These are phyloP conservation scores for Grosmannia huntii DNA, from an alignment of 2,329 filamentous ascomycete species.

Conservation along the genomic window DNA sequence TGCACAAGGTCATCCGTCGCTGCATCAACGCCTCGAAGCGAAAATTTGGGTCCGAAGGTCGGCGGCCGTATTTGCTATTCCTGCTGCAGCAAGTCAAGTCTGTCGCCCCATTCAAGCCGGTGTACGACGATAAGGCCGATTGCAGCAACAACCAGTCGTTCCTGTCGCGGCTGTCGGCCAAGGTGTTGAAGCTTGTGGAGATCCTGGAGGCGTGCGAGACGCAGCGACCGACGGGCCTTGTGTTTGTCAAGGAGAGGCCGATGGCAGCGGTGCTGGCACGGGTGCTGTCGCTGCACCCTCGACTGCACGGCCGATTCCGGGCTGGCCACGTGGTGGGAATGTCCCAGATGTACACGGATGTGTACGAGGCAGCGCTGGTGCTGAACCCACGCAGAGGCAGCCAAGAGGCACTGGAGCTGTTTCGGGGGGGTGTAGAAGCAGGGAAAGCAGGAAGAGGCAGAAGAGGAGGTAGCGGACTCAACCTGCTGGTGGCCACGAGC, in stretches of 20 bases:
- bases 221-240: slow-evolving; percentile 37
- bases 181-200: slow-evolving; percentile 39
- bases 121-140: not conserved
- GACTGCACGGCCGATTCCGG: slow-evolving; percentile 29
- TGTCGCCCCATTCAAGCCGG: not conserved
- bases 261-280: slow-evolving; percentile 48
- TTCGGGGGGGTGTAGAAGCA: slow-evolving; percentile 24
- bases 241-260: slow-evolving; percentile 54
- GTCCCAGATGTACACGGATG: not conserved
- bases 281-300: slow-evolving; percentile 40
- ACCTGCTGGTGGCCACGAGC: slow-evolving; percentile 48
- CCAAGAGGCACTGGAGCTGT: slow-evolving; percentile 31
- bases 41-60: slow-evolving; percentile 18
- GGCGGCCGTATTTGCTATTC: slow-evolving; percentile 42
- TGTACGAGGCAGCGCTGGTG: slow-evolving; percentile 16
- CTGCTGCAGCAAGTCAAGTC: slow-evolving; percentile 21
- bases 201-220: slow-evolving; percentile 32
- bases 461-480: slow-evolving; percentile 26
- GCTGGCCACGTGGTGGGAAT: slow-evolving; percentile 42
- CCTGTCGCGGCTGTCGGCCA: slow-evolving; percentile 30
- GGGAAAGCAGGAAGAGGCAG: not conserved
- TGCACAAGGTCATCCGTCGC: slow-evolving; percentile 33
- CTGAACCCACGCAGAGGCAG: slow-evolving; percentile 18
- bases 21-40: not conserved
- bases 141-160: not conserved